Percentiles rank a stretch among this genome's conserved stretches.
Evolutionary conservation across 441 rosid species (phyloP).

Genomic region (Melastoma candidum): DNA sequence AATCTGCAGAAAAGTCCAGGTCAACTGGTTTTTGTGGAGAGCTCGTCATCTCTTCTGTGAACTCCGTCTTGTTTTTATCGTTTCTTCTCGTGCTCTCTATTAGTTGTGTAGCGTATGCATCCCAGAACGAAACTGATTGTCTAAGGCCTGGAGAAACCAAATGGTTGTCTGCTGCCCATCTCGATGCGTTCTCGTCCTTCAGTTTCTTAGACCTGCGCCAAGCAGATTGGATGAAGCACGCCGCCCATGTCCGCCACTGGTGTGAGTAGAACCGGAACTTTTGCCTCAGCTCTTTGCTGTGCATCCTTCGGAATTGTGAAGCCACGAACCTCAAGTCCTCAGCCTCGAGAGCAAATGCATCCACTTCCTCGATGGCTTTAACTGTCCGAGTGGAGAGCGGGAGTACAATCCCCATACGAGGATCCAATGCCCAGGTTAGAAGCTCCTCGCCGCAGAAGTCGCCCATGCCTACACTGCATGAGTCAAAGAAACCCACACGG

Average conservation of each 20-base stretch:
- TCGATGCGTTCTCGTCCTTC: conserved; percentile 38
- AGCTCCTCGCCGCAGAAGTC: conserved; percentile 66
- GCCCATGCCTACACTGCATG: conserved; percentile 51
- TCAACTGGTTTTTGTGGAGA: conserved; percentile 67
- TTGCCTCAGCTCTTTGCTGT: conserved; percentile 53
- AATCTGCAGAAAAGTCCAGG: conserved; percentile 61
- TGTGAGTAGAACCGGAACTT: conserved; percentile 62
- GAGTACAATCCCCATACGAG: conserved; percentile 39
- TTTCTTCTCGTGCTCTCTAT: conserved; percentile 25
- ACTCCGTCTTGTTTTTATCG: conserved; percentile 26
- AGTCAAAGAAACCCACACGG: conserved; percentile 54
- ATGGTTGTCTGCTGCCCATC: conserved; percentile 32
- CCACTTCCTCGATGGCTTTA: conserved; percentile 56
- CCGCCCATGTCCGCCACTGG: conserved; percentile 72
- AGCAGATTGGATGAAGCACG: conserved; percentile 52
- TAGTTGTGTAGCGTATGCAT: too few relatives aligned
- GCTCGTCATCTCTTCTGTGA: conserved; percentile 31
- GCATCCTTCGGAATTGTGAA: conserved; percentile 49
- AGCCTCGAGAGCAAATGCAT: conserved; percentile 57
- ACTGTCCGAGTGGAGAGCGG: conserved; percentile 60
- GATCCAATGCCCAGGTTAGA: conserved; percentile 65
- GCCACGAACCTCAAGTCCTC: conserved; percentile 63
- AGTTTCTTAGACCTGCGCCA: conserved; percentile 46
- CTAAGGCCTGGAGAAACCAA: too few relatives aligned
- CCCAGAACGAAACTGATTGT: too few relatives aligned